Conservation (phyloP, 2,329 filamentous ascomycete species). For the Fusarium nurragi region DNA sequence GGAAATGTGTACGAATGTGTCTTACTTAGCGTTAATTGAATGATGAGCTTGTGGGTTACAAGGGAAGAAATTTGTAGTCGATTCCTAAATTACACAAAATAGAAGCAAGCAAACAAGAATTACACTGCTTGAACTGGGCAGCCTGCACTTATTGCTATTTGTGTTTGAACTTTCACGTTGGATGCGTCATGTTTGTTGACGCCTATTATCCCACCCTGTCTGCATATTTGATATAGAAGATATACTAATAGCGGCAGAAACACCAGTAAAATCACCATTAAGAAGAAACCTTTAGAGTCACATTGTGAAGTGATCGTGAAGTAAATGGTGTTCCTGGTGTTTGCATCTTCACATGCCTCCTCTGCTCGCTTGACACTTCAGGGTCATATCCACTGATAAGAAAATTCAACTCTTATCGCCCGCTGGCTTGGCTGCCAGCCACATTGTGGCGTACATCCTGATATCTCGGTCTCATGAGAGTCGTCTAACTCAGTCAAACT, state of each 20-base stretch:
- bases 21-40: no score
- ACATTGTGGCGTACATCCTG: conserved; percentile 25
- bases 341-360: not conserved
- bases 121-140: not conserved
- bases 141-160: not conserved
- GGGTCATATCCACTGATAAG: conserved; percentile 26
- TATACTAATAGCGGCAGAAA: not conserved
- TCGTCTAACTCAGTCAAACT: conserved; percentile 16
- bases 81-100: not conserved
- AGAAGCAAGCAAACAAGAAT: not conserved
- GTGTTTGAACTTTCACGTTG: not conserved
- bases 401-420: conserved; percentile 25
- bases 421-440: conserved; percentile 2
- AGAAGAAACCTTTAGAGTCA: not conserved
- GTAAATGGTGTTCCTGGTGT: not conserved
- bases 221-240: not conserved
- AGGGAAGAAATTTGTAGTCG: not conserved
- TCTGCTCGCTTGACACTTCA: not conserved
- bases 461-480: conserved; percentile 22
- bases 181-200: conserved; percentile 38
- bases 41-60: no score
- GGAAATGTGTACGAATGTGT: no score
- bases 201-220: conserved; percentile 12
- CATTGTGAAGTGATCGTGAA: not conserved
- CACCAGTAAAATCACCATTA: not conserved